Conservation (phyloP, 352 stramenopile species). For the Pythium brachiatum region DNA sequence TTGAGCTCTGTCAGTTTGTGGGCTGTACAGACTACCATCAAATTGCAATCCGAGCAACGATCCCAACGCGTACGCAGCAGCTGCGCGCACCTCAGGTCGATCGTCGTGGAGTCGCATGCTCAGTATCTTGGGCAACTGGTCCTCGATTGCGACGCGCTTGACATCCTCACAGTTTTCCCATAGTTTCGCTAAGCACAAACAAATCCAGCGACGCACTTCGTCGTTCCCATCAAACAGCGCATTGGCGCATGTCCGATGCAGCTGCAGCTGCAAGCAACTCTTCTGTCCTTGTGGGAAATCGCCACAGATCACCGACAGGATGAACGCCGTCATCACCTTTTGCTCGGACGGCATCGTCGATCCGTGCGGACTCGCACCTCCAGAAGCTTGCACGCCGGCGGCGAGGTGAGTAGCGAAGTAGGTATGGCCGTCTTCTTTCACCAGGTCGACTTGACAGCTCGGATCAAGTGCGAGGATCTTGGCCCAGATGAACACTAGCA, state of each 20-base stretch:
- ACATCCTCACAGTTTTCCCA: conserved; percentile 90
- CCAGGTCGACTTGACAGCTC: conserved; percentile 95
- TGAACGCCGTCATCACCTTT: conserved; percentile 95
- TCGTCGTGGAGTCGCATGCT: conserved; percentile 82
- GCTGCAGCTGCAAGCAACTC: conserved; percentile 90
- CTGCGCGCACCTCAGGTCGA: conserved; percentile 88
- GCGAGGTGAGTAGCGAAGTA: conserved; percentile 96
- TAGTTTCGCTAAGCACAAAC: conserved; percentile 94
- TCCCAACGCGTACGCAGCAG: conserved; percentile 92
- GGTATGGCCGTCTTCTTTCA: conserved; percentile 94
- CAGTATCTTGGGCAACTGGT: conserved; percentile 85
- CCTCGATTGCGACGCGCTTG: conserved; percentile 84
- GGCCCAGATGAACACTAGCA: conserved; percentile 92
- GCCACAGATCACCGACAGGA: conserved; percentile 94
- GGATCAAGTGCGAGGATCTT: conserved; percentile 96
- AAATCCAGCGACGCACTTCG: conserved; percentile 81
- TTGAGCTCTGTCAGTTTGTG: conserved; percentile 26
- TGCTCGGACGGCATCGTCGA: conserved; percentile 83
- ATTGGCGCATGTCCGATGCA: conserved; percentile 78
- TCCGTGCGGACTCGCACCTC: conserved; percentile 1
- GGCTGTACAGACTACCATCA: conserved; percentile 48
- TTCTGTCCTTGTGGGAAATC: conserved; percentile 91
- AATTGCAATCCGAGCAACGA: conserved; percentile 87
- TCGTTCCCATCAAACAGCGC: conserved; percentile 60
- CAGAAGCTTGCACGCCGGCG: conserved; percentile 49